Evolutionary conservation across 2,329 filamentous ascomycete species (phyloP).

Genomic region (Periconia sp.): DNA sequence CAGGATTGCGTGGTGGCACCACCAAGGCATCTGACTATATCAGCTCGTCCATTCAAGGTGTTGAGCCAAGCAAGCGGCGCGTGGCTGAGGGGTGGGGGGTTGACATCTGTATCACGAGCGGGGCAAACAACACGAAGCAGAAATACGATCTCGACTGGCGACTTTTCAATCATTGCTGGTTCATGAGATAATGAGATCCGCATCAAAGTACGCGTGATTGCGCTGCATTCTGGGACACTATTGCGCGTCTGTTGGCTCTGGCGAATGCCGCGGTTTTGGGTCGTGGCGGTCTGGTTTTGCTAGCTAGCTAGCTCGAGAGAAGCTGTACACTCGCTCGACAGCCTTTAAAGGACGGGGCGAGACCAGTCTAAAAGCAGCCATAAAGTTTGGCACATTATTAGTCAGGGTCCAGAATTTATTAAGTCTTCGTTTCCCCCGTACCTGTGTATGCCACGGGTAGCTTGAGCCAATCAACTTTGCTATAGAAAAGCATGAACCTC

Average conservation of each 20-base stretch:
- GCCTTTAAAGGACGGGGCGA: not conserved
- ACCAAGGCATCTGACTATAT: not conserved
- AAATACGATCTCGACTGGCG: not conserved
- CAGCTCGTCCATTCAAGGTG: not conserved
- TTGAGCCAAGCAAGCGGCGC: not conserved
- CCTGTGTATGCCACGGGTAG: not conserved
- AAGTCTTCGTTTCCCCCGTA: not conserved
- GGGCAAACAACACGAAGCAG: not conserved
- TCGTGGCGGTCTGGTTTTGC: too few species aligned
- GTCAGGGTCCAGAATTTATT: not conserved
- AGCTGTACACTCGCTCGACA: not conserved
- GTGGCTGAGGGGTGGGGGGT: not conserved
- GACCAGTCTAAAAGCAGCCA: not conserved
- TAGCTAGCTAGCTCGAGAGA: too few species aligned
- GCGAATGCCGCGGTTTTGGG: too few species aligned
- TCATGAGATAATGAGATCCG: not conserved
- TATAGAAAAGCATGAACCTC: too few species aligned
- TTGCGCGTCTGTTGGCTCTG: too few species aligned
- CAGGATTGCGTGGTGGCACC: not conserved
- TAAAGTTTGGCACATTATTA: not conserved
- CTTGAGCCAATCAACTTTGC: not conserved
- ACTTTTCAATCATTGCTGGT: not conserved
- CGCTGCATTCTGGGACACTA: too few species aligned
- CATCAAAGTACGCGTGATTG: too few species aligned
- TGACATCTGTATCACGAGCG: not conserved